Evolutionary conservation across 805 yeast genomes (phyloP).

Genomic region (Candida glaebosa): DNA sequence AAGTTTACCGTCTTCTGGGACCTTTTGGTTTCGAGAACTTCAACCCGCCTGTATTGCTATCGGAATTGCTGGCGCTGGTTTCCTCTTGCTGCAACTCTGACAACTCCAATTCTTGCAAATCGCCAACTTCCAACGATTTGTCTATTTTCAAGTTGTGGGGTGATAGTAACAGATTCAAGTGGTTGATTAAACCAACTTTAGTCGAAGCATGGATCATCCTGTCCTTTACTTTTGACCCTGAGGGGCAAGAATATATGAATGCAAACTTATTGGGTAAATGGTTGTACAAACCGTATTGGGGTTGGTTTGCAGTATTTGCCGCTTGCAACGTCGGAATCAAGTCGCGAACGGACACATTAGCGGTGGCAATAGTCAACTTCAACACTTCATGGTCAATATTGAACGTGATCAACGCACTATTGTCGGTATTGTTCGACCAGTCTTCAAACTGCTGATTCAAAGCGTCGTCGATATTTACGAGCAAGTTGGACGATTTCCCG

Average conservation of each 20-base stretch:
- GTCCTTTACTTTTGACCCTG: conserved; percentile 83
- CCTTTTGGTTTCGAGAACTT: conserved; percentile 63
- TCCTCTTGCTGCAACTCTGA: conserved; percentile 35
- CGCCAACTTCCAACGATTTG: conserved; percentile 66
- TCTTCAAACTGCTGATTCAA: conserved; percentile 24
- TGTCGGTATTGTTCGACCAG: conserved; percentile 14
- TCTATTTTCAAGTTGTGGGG: conserved; percentile 31
- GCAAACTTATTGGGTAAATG: conserved; percentile 36
- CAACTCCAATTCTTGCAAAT: conserved; percentile 62
- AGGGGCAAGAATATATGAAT: conserved; percentile 86
- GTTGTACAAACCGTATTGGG: conserved; percentile 55
- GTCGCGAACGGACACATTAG: conserved; percentile 15
- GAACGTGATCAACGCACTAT: conserved; percentile 41
- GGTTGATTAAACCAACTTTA: conserved; percentile 55
- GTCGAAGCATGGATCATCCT: conserved; percentile 91
- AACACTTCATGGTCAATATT: conserved; percentile 52
- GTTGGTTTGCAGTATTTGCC: conserved; percentile 26
- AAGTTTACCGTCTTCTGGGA: conserved; percentile 49
- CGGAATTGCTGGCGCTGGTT: conserved; percentile 8
- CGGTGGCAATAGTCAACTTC: conserved; percentile 17
- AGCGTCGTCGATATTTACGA: conserved; percentile 23
- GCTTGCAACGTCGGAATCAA: conserved; percentile 19
- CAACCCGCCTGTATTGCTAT: conserved; percentile 15
- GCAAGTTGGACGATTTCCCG: conserved; percentile 12
- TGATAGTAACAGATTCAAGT: conserved; percentile 38